Evolutionary conservation across 139 green algal species (phyloP), one percentile per base, ranked within the genome.

Genomic region (Eudorina sp.): DNA sequence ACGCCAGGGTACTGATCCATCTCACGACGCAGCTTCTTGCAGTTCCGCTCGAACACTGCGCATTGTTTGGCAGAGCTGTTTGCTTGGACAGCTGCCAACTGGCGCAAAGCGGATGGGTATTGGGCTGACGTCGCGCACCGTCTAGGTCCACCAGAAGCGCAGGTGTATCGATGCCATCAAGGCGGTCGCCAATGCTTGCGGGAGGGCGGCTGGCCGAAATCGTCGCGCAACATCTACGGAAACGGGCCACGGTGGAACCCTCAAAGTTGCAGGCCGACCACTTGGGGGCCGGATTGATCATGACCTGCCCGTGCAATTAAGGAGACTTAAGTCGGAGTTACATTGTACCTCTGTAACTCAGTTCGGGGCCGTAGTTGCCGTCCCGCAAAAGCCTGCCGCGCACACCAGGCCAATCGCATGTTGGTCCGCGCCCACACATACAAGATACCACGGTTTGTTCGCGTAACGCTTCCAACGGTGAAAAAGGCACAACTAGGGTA

Each of bases 41-140:
- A 92, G 73, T 92, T 92, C 70, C 72, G 38, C 51, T 92, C 89
- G 13, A 86, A 86, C 16, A 60, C 80, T 86, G 80, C 25, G 46
- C 43, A 41, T 8, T 53, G 27, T 8, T n/a, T n/a, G n/a, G n/a
- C n/a, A n/a, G n/a, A n/a, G n/a, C n/a, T n/a, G n/a, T n/a, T n/a
- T n/a, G n/a, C n/a, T n/a, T n/a, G n/a, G n/a, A n/a, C n/a, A n/a
- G n/a, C n/a, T n/a, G n/a, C n/a, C n/a, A n/a, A n/a, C n/a, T n/a
- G n/a, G n/a, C n/a, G n/a, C n/a, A n/a, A n/a, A n/a, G n/a, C n/a
- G n/a, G n/a, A n/a, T n/a, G n/a, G n/a, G n/a, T n/a, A n/a, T n/a
- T n/a, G n/a, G n/a, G n/a, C n/a, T n/a, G n/a, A n/a, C n/a, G 36
- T 9, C 21, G 8, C 80, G 14, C n/a, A 89, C 68, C 83, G 36